Evolutionary conservation across 495 filamentous ascomycete species (phyloP), one percentile per base, ranked within the genome.

Genomic region (Daldinia childiae): DNA sequence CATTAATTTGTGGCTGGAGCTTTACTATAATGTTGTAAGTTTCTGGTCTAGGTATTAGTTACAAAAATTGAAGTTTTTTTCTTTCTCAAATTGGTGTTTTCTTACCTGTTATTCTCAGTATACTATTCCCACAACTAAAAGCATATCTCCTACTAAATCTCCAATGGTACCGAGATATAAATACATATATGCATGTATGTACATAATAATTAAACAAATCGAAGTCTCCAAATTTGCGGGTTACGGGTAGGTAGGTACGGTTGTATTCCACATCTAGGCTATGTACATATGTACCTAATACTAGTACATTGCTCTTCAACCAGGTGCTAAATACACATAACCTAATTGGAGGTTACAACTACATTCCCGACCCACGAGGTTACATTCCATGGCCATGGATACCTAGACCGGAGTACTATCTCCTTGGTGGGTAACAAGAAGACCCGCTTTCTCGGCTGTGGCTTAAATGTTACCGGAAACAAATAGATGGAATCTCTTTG

Each of bases 381-480:
- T 54, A 36, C 70, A 68, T 68, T 66, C 61, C 26, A 54, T 36
- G 15, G 15, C 54, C 9, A n/a, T 24, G 50, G 43, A 48, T 48
- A 41, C 6, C 6, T 39, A 38, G 32, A 58, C 50, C 64, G 69
- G 69, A 72, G 69, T 29, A 68, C 34, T 30, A 34, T 34, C 64
- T 64, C 69, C 64, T 50, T 15, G 6, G 51, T 19, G 8, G 17
- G 24, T 12, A 21, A 19, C 56, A 14, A 14, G 1, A 7, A n/a
- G 38, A 27, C 34, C 57, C 64, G 19, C 45, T 45, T 63, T 66
- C 24, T 51, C 39, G 38, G 52, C 52, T 62, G 64, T 67, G 64
- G 64, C 64, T 72, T 72, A 56, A 57, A 64, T 15, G 63, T 72
- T 54, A 67, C 64, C 58, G 64, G 69, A 56, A 66, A 55, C 50